Evolutionary conservation across 1,284 basidiomycete species (phyloP).

Genomic region (Pseudozyma sp.): DNA sequence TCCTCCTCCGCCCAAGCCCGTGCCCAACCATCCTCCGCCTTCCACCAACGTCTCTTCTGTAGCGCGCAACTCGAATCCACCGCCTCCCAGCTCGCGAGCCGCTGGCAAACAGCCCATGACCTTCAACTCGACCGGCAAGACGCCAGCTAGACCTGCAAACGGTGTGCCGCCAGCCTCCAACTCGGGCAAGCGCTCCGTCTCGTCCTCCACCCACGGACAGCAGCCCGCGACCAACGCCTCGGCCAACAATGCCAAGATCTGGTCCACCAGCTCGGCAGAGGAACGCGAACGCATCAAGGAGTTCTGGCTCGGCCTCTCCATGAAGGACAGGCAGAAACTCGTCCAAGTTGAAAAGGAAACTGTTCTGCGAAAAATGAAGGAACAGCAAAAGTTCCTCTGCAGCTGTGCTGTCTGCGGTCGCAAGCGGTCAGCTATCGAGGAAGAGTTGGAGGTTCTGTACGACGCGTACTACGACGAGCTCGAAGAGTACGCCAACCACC

Average conservation of each 20-base stretch:
- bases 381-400: constrained; percentile 95
- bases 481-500: constrained; percentile 96
- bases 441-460: constrained; percentile 98
- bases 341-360: constrained; percentile 98
- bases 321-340: constrained; percentile 87
- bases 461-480: constrained; percentile 99
- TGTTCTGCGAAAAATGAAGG: constrained; percentile 97
- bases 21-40: constrained; percentile 59
- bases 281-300: constrained; percentile 96
- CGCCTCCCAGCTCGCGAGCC: constrained; percentile 75
- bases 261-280: constrained; percentile 83
- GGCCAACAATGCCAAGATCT: constrained; percentile 48
- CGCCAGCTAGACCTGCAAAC: constrained; percentile 64
- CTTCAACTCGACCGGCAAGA: constrained; percentile 54
- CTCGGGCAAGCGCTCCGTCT: constrained; percentile 71
- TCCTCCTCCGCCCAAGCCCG: constrained; percentile 65
- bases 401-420: constrained; percentile 95
- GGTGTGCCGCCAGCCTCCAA: constrained; percentile 68
- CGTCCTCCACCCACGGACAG: constrained; percentile 65
- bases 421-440: constrained; percentile 97
- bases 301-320: constrained; percentile 91
- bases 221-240: constrained; percentile 23
- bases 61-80: constrained; percentile 61
- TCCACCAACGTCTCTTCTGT: constrained; percentile 68
- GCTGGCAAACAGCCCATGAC: constrained; percentile 81